A percentile compares a stretch with the other conserved stretches of the same genome.
These are phyloP conservation scores for Pelargonium cotyledonis DNA, from an alignment of 441 rosid genomes.

Conservation along the genomic window DNA sequence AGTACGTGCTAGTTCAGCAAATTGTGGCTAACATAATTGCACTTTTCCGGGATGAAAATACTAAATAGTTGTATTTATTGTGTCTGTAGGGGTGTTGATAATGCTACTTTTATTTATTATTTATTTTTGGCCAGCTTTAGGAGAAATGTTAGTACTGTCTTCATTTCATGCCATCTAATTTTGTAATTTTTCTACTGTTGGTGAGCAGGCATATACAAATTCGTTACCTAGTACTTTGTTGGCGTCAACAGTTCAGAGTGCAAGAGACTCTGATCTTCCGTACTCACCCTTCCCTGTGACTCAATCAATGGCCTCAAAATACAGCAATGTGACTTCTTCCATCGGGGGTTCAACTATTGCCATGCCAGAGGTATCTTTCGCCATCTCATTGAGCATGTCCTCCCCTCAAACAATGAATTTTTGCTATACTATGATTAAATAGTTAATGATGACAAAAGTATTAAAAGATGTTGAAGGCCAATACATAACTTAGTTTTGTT, in stretches of 20 bases:
- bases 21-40: too few relatives aligned
- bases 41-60: neutral
- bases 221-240: constrained; percentile 63
- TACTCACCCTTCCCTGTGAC: constrained; percentile 73
- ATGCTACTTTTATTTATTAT: neutral
- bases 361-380: constrained; percentile 65
- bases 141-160: neutral
- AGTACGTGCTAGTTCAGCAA: too few relatives aligned
- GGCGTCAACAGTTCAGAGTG: constrained; percentile 63
- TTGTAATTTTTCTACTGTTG: constrained; percentile 9
- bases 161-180: constrained; percentile 17
- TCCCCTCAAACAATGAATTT: neutral
- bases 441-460: neutral
- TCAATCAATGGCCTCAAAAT: constrained; percentile 64
- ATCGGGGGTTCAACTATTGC: constrained; percentile 63
- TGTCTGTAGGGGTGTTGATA: neutral
- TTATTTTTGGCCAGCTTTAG: neutral
- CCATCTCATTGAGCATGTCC: neutral
- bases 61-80: neutral
- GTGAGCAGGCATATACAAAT: constrained; percentile 63
- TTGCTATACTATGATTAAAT: neutral
- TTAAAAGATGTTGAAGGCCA: neutral
- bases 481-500: neutral
- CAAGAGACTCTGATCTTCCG: constrained; percentile 71
- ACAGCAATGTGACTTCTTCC: constrained; percentile 55